These are phyloP conservation scores for Nannochloris sp. DNA, from an alignment of 139 green algal genomes.

Conservation along the genomic window DNA sequence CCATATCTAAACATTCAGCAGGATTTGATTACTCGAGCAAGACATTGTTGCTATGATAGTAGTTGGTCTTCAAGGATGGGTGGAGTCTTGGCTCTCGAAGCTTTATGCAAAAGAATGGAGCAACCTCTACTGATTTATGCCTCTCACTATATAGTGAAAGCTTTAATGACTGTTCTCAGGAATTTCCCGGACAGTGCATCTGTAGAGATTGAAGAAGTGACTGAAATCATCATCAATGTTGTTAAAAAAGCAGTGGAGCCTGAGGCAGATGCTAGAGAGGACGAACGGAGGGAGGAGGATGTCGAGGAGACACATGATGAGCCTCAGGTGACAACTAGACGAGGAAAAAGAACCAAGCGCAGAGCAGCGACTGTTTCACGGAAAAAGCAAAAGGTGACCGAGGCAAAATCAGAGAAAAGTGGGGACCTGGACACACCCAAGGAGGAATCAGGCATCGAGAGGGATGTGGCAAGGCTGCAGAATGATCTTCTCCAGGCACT, in stretches of 20 bases:
- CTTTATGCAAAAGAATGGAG: constrained; percentile 30
- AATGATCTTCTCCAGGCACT: constrained; percentile 19
- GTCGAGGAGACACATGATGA: constrained; percentile 3
- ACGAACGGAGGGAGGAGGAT: constrained; percentile 5
- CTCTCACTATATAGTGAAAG: constrained; percentile 36
- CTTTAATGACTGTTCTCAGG: constrained; percentile 63
- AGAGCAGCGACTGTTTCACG: background rate
- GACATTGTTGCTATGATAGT: constrained; percentile 83
- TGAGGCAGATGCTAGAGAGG: background rate
- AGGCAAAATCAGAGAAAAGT: background rate
- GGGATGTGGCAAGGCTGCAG: constrained; percentile 4
- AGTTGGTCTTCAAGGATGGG: constrained; percentile 70
- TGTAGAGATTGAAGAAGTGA: constrained; percentile 41
- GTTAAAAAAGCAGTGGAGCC: constrained; percentile 14
- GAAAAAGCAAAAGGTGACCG: no score
- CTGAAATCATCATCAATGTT: constrained; percentile 28
- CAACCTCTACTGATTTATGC: constrained; percentile 31
- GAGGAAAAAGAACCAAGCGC: no score
- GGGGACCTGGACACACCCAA: background rate
- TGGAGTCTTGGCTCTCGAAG: constrained; percentile 55
- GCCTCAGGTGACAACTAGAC: background rate
- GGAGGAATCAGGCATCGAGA: background rate
- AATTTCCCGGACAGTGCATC: constrained; percentile 57
- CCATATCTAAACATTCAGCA: constrained; percentile 48
- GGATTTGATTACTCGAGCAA: constrained; percentile 62